Conservation (phyloP, 2,329 filamentous ascomycete genomes). For the Hymenoscyphus infarciens region DNA sequence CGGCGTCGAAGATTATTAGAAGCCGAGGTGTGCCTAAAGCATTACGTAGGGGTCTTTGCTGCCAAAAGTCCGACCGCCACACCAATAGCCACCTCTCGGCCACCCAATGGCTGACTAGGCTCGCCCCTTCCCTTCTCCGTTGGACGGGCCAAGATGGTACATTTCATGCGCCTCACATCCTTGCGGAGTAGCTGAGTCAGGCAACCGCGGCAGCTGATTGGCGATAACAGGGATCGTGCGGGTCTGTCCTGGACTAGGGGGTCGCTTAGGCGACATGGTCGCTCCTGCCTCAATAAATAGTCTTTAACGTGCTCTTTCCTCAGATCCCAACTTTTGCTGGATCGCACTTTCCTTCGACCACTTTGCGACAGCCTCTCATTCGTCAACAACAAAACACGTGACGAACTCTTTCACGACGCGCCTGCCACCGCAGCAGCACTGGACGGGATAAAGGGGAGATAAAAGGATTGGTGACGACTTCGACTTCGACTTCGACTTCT, state of each 20-base stretch:
- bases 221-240: background rate
- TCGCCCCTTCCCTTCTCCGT: background rate
- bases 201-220: background rate
- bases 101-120: background rate
- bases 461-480: background rate
- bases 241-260: background rate
- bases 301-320: constrained; percentile 4
- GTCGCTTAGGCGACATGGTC: constrained; percentile 2
- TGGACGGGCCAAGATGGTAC: background rate
- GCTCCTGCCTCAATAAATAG: constrained; percentile 4
- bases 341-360: constrained; percentile 5
- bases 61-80: background rate
- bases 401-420: background rate
- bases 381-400: constrained; percentile 3
- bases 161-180: constrained; percentile 3
- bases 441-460: constrained; percentile 1
- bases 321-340: constrained; percentile 3
- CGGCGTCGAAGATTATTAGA: background rate
- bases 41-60: background rate
- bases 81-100: background rate
- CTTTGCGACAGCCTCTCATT: constrained; percentile 3
- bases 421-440: background rate
- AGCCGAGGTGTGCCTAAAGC: background rate
- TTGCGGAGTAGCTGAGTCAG: background rate
- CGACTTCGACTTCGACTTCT: background rate